phyloP scores from a whole-genome alignment of 2,329 filamentous ascomycete species.

The Cladosporium halotolerans region DNA sequence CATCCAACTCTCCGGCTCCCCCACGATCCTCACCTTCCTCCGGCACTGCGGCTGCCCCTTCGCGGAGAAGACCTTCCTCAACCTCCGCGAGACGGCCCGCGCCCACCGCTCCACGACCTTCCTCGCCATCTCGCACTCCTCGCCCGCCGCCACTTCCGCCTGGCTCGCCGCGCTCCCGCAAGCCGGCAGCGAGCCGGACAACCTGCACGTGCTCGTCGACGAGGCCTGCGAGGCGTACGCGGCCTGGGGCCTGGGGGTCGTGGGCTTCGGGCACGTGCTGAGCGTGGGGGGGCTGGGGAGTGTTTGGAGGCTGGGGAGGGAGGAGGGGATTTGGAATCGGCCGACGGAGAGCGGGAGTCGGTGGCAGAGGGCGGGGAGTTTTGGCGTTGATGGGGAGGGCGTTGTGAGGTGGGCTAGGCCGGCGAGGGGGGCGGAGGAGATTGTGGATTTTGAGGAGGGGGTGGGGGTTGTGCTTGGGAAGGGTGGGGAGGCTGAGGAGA shows the following conservation, averaged over 20 bases:
- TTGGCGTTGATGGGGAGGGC: slow-evolving; percentile 52
- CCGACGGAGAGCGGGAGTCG: slow-evolving; percentile 59
- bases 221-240: slow-evolving; percentile 54
- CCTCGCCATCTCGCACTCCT: slow-evolving; percentile 58
- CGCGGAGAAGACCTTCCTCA: slow-evolving; percentile 45
- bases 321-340: slow-evolving; percentile 61
- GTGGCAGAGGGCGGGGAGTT: slow-evolving; percentile 64
- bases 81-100: slow-evolving; percentile 48
- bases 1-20: slow-evolving; percentile 49
- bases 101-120: slow-evolving; percentile 48
- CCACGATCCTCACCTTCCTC: slow-evolving; percentile 60
- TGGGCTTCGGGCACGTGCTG: slow-evolving; percentile 57
- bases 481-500: background rate
- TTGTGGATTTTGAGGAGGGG: slow-evolving; percentile 9
- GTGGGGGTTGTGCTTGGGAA: background rate
- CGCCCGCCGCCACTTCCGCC: slow-evolving; percentile 46
- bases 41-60: slow-evolving; percentile 70
- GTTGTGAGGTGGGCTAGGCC: slow-evolving; percentile 43
- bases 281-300: slow-evolving; percentile 52
- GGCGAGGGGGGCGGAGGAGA: slow-evolving; percentile 25
- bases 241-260: slow-evolving; percentile 59
- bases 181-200: slow-evolving; percentile 49
- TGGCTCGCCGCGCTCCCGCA: slow-evolving; percentile 45
- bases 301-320: slow-evolving; percentile 52
- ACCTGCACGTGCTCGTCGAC: slow-evolving; percentile 56